A percentile compares a stretch with the other conserved stretches of the same genome.
phyloP scores from a whole-genome alignment of 2,329 filamentous ascomycete genomes.

The Colletotrichum siamense region DNA sequence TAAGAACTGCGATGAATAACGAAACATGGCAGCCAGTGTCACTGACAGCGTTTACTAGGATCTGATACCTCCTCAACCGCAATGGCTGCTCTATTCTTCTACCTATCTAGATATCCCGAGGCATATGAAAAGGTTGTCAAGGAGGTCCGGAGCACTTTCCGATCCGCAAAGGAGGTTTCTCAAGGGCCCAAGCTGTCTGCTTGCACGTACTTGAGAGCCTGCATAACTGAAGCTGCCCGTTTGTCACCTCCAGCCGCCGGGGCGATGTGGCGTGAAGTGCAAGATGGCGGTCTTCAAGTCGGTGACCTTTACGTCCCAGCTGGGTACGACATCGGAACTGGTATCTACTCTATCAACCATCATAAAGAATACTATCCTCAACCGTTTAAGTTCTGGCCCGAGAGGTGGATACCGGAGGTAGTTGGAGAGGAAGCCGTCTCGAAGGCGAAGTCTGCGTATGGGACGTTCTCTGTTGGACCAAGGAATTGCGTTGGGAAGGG shows the following conservation, averaged over 20 bases:
- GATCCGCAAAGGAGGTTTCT: background rate
- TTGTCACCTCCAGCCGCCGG: background rate
- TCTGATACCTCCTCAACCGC: slow-evolving; percentile 9
- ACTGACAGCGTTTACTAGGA: background rate
- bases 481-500: slow-evolving; percentile 4
- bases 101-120: background rate
- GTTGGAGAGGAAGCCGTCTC: background rate
- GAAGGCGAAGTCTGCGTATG: background rate
- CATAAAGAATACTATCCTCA: background rate
- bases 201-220: background rate
- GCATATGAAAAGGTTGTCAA: background rate
- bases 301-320: background rate
- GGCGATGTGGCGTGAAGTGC: background rate
- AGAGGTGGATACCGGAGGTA: background rate
- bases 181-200: background rate
- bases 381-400: background rate
- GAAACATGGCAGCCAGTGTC: background rate
- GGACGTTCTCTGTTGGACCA: background rate
- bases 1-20: background rate
- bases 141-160: background rate
- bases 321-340: background rate
- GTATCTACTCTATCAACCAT: slow-evolving; percentile 8
- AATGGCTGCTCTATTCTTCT: slow-evolving; percentile 5
- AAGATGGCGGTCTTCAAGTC: background rate
- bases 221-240: background rate